Conservation (phyloP, 768 basidiomycete genomes). For the Phallus indusiatus region DNA sequence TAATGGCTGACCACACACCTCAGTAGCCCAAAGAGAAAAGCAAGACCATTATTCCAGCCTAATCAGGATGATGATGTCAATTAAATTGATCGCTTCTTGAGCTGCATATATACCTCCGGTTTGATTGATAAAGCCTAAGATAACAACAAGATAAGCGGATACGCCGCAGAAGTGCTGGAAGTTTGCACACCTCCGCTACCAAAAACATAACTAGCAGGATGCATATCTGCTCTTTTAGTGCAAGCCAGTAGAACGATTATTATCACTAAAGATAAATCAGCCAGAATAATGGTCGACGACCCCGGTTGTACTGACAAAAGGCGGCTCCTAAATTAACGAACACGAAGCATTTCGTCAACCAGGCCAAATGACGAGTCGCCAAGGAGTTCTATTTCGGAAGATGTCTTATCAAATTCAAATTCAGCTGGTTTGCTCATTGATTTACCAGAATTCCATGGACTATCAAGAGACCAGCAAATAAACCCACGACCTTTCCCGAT, state of each 20-base stretch:
- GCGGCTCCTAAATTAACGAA: slow-evolving; percentile 84
- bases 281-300: background rate
- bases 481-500: slow-evolving; percentile 63
- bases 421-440: background rate
- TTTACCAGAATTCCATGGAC: slow-evolving; percentile 64
- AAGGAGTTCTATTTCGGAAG: slow-evolving; percentile 45
- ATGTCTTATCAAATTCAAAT: background rate
- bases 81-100: background rate
- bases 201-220: slow-evolving; percentile 71
- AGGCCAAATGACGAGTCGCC: slow-evolving; percentile 66
- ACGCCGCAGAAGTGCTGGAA: background rate
- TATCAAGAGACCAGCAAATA: slow-evolving; percentile 67
- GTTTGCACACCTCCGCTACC: slow-evolving; percentile 32
- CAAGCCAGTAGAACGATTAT: slow-evolving; percentile 76
- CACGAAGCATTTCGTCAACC: slow-evolving; percentile 66
- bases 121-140: slow-evolving; percentile 59
- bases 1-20: slow-evolving; percentile 16
- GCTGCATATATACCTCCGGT: slow-evolving; percentile 40
- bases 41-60: slow-evolving; percentile 63
- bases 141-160: background rate
- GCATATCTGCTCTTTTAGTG: slow-evolving; percentile 69
- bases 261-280: slow-evolving; percentile 44
- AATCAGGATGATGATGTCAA: background rate
- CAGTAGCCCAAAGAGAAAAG: slow-evolving; percentile 76
- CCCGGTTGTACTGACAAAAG: slow-evolving; percentile 33